Evolutionary conservation across 2,329 filamentous ascomycete genomes (phyloP).

Genomic region (Calonectria pseudoturangicola): DNA sequence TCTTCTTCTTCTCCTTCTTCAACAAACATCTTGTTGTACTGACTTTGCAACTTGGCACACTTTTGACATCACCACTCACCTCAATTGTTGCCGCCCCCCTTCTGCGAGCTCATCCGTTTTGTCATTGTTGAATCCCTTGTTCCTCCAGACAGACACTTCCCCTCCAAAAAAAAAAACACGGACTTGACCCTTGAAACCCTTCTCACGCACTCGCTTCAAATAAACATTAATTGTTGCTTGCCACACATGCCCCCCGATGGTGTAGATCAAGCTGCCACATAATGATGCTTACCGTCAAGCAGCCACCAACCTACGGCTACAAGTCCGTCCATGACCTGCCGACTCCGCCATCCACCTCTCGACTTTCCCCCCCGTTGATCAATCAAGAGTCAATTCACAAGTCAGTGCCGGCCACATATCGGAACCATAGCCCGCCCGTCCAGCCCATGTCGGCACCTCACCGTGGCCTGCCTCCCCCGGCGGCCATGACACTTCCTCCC

Average conservation of each 20-base stretch:
- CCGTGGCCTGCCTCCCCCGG: constrained; percentile 81
- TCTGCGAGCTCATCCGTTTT: background rate
- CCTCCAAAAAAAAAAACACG: constrained; percentile 25
- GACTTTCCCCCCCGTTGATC: constrained; percentile 73
- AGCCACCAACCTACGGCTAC: constrained; percentile 76
- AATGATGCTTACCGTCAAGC: constrained; percentile 78
- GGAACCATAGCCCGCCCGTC: constrained; percentile 68
- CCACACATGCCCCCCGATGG: constrained; percentile 55
- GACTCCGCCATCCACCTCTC: constrained; percentile 73
- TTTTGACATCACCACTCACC: background rate
- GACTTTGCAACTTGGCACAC: constrained; percentile 12
- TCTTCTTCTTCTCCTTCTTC: no score
- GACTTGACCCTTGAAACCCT: constrained; percentile 44
- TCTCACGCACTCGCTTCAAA: constrained; percentile 34
- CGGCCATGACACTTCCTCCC: constrained; percentile 77
- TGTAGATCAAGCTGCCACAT: constrained; percentile 55
- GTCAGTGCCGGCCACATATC: constrained; percentile 61
- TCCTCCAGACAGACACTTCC: constrained; percentile 3
- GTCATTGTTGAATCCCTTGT: constrained; percentile 19
- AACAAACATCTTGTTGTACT: background rate
- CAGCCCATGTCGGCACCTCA: constrained; percentile 81
- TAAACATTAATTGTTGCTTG: constrained; percentile 41
- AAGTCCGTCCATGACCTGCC: constrained; percentile 78
- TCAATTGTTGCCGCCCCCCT: constrained; percentile 11
- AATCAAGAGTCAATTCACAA: constrained; percentile 69